Conservation (phyloP, 305 asterid genomes). For the Fraxinus dipetala region DNA sequence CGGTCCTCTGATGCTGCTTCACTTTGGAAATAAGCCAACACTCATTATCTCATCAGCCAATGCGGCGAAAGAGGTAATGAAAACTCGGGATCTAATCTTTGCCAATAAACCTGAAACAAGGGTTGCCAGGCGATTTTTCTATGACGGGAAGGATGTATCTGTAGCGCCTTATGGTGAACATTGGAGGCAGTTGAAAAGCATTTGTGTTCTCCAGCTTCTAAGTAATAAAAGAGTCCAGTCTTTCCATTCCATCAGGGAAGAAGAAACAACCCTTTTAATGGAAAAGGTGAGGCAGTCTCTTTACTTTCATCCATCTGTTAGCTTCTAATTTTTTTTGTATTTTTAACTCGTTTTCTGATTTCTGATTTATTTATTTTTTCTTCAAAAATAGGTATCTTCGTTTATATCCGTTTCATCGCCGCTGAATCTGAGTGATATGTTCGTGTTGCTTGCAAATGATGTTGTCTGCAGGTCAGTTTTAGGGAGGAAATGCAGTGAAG, state of each 20-base stretch:
- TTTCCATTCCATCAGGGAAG: constrained; percentile 11
- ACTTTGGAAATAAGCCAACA: constrained; percentile 1
- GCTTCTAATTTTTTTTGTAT: not conserved
- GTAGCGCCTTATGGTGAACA: constrained; percentile 17
- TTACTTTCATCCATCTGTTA: not conserved
- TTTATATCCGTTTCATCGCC: not conserved
- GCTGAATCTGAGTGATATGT: constrained; percentile 26
- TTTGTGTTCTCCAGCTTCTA: constrained; percentile 18
- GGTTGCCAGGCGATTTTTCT: not conserved
- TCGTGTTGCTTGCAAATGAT: constrained; percentile 18
- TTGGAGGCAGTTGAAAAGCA: constrained; percentile 28
- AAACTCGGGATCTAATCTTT: constrained; percentile 10
- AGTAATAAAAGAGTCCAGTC: constrained; percentile 13
- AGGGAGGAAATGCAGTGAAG: constrained; percentile 33
- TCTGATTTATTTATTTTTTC: not conserved
- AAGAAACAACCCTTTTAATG: constrained; percentile 10
- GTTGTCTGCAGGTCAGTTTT: constrained; percentile 27
- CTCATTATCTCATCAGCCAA: constrained; percentile 4
- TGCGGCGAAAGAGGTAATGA: constrained; percentile 11
- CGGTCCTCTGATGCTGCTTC: constrained; percentile 21
- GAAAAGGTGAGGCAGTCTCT: constrained; percentile 2
- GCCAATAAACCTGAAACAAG: constrained; percentile 9
- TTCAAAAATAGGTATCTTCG: not conserved
- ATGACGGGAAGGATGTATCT: constrained; percentile 4
- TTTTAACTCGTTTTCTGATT: not conserved